Percentiles rank a stretch among this genome's conserved stretches.
These are phyloP conservation scores for Yarrowia sp. DNA, from an alignment of 805 yeast genomes.

Conservation along the genomic window DNA sequence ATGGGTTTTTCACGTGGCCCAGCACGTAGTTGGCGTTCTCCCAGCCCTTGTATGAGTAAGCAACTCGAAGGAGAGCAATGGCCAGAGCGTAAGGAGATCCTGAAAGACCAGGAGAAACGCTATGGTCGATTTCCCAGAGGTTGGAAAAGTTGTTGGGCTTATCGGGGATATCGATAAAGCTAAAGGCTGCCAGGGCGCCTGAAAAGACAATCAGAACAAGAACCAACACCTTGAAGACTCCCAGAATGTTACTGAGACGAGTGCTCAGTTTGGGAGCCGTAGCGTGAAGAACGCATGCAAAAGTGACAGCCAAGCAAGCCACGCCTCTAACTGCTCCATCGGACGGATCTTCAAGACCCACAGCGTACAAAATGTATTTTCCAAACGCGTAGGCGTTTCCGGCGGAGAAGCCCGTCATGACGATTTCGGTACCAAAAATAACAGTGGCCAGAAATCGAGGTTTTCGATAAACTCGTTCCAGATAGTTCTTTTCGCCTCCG, in stretches of 20 bases:
- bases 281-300: slow-evolving; percentile 49
- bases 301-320: slow-evolving; percentile 49
- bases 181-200: slow-evolving; percentile 46
- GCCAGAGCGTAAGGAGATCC: slow-evolving; percentile 44
- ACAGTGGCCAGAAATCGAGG: slow-evolving; percentile 55
- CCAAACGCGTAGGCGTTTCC: slow-evolving; percentile 67
- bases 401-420: slow-evolving; percentile 58
- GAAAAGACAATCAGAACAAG: slow-evolving; percentile 48
- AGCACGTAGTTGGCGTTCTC: slow-evolving; percentile 64
- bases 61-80: slow-evolving; percentile 55
- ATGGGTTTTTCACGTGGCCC: slow-evolving; percentile 56
- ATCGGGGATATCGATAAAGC: slow-evolving; percentile 35
- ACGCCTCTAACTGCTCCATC: slow-evolving; percentile 45
- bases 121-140: slow-evolving; percentile 41
- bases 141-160: slow-evolving; percentile 40
- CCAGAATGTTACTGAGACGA: slow-evolving; percentile 51
- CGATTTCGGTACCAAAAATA: slow-evolving; percentile 50
- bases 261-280: slow-evolving; percentile 51
- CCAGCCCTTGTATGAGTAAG: slow-evolving; percentile 68
- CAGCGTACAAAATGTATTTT: slow-evolving; percentile 48
- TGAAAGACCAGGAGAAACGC: slow-evolving; percentile 39
- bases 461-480: slow-evolving; percentile 53
- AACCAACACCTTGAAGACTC: slow-evolving; percentile 52
- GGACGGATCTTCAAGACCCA: slow-evolving; percentile 40
- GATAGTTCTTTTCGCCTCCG: slow-evolving; percentile 68